phyloP scores from a whole-genome alignment of 441 rosid species.

The Francoa sonchifolia region DNA sequence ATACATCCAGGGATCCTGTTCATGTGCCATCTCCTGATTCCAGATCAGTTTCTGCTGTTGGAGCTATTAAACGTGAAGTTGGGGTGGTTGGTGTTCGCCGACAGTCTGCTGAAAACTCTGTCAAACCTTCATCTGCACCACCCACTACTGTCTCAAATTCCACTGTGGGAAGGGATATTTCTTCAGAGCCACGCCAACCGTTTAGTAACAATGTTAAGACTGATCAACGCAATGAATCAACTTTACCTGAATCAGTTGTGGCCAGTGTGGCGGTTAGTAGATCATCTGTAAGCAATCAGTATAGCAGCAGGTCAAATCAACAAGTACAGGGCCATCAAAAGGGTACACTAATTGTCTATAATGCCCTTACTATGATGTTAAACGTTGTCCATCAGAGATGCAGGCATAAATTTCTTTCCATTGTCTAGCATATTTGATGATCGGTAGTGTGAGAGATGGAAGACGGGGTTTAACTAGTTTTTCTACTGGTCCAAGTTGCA shows the following conservation, averaged over 20 bases:
- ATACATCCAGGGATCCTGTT: conserved; percentile 85
- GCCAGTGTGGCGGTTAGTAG: conserved; percentile 35
- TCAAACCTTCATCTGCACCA: conserved; percentile 30
- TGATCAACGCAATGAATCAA: conserved; percentile 33
- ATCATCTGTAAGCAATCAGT: conserved; percentile 35
- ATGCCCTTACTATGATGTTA: not conserved
- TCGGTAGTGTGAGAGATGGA: not conserved
- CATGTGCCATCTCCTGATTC: conserved; percentile 95
- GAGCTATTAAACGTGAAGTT: conserved; percentile 87
- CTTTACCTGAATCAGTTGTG: conserved; percentile 32
- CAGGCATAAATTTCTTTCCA: not conserved
- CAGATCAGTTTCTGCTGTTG: conserved; percentile 58
- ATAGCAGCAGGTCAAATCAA: conserved; percentile 49
- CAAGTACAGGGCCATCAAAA: conserved; percentile 53
- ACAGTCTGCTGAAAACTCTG: conserved; percentile 37
- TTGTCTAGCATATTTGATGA: not conserved
- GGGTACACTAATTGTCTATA: conserved; percentile 24
- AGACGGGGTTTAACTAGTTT: not conserved
- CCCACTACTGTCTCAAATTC: conserved; percentile 36
- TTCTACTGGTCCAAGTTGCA: not conserved
- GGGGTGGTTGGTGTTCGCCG: conserved; percentile 72
- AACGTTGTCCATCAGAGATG: not conserved
- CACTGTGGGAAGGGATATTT: conserved; percentile 32
- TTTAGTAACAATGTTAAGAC: conserved; percentile 38
- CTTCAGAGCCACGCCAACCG: conserved; percentile 47